These are phyloP conservation scores for Martiniozyma asiatica DNA, from an alignment of 1,139 yeast genomes.

Conservation along the genomic window DNA sequence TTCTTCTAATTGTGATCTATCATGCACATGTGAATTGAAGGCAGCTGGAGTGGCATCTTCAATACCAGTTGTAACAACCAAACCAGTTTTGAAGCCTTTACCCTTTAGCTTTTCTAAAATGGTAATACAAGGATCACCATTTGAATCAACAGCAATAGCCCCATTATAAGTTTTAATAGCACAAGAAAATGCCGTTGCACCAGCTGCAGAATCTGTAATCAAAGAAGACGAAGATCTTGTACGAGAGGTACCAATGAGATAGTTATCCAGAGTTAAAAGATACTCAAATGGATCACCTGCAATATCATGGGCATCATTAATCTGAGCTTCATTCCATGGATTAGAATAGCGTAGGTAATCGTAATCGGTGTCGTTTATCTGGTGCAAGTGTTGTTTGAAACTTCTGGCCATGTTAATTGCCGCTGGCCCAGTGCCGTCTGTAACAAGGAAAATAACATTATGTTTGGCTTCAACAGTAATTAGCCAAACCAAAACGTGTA, in stretches of 20 bases:
- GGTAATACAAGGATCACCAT: conserved; percentile 62
- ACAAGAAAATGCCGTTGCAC: conserved; percentile 84
- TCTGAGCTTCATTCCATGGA: no score
- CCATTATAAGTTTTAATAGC: conserved; percentile 72
- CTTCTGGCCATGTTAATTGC: conserved; percentile 65
- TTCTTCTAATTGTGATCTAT: conserved; percentile 63
- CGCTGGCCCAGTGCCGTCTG: conserved; percentile 91
- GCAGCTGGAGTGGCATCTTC: conserved; percentile 89
- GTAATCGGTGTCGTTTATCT: conserved; percentile 43
- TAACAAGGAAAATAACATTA: conserved; percentile 73
- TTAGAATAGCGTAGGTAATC: no score
- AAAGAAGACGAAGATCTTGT: conserved; percentile 63
- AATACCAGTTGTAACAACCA: conserved; percentile 77
- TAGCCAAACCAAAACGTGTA: no score
- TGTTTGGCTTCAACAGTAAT: conserved; percentile 3
- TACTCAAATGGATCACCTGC: no score
- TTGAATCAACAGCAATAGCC: conserved; percentile 65
- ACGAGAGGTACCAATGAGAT: conserved; percentile 64
- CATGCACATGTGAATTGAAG: conserved; percentile 65
- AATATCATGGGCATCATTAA: no score
- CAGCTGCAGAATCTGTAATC: conserved; percentile 88
- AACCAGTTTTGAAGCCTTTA: conserved; percentile 66
- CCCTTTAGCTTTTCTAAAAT: conserved; percentile 72
- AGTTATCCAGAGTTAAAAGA: conserved; percentile 44
- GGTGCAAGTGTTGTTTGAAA: conserved; percentile 48